phyloP scores from a whole-genome alignment of 805 yeast species.

The Debaryomyces hansenii region DNA sequence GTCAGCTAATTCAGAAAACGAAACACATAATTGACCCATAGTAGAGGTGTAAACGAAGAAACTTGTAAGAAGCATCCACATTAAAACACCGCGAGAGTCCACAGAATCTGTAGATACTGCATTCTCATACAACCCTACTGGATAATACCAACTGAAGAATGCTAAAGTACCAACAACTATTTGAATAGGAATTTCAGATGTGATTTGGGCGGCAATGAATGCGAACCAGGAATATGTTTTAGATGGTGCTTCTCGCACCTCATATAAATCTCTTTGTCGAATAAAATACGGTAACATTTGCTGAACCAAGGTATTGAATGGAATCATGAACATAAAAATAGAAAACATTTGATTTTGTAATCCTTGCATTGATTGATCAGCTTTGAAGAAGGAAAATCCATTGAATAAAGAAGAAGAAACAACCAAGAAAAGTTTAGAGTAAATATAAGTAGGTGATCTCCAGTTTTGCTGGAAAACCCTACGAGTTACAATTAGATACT shows the following conservation, averaged over 20 bases:
- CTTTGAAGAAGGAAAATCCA: conserved; percentile 67
- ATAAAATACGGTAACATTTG: conserved; percentile 60
- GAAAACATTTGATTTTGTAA: conserved; percentile 71
- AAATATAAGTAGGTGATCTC: conserved; percentile 37
- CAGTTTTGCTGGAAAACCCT: conserved; percentile 42
- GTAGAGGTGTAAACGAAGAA: conserved; percentile 59
- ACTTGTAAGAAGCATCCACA: conserved; percentile 40
- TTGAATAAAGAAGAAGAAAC: conserved; percentile 54
- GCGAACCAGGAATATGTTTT: conserved; percentile 68
- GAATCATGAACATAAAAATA: conserved; percentile 63
- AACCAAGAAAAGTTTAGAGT: conserved; percentile 47
- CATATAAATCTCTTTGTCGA: conserved; percentile 63
- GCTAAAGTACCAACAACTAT: conserved; percentile 58
- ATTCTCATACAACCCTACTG: conserved; percentile 24
- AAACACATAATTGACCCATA: conserved; percentile 57
- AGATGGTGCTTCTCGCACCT: conserved; percentile 72
- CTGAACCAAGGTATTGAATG: conserved; percentile 56
- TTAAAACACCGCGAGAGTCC: conserved; percentile 57
- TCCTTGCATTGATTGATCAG: conserved; percentile 34
- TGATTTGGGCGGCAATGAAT: conserved; percentile 59
- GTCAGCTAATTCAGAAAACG: conserved; percentile 58
- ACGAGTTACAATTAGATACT: conserved; percentile 19
- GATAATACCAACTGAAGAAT: conserved; percentile 59
- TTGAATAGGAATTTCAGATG: conserved; percentile 69
- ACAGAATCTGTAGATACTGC: conserved; percentile 19